Conservation (phyloP, 352 stramenopile species). For the Bremia lactucae region DNA sequence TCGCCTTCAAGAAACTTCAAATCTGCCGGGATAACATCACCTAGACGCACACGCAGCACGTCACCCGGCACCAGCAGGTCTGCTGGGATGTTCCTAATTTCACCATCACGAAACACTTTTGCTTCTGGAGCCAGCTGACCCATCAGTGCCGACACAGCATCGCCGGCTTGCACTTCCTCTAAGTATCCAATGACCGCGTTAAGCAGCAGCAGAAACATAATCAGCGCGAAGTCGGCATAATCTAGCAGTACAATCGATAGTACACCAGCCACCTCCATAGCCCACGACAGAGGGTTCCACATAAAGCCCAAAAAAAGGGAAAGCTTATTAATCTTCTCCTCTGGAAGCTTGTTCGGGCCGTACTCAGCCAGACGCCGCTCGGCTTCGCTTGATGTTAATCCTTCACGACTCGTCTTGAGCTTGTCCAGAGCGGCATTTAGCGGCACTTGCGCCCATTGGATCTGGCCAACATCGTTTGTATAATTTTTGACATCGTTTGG, state of each 20-base stretch:
- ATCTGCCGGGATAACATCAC: slow-evolving; percentile 89
- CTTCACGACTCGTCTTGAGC: slow-evolving; percentile 61
- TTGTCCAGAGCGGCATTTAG: slow-evolving; percentile 77
- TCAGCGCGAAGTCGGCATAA: slow-evolving; percentile 64
- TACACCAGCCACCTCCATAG: slow-evolving; percentile 67
- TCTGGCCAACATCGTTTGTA: slow-evolving; percentile 65
- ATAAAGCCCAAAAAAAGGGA: slow-evolving; percentile 70
- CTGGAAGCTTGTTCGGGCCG: slow-evolving; percentile 75
- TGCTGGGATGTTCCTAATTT: slow-evolving; percentile 56
- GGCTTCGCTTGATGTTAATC: slow-evolving; percentile 63
- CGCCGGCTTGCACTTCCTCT: slow-evolving; percentile 77
- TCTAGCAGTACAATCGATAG: slow-evolving; percentile 69
- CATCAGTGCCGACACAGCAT: slow-evolving; percentile 86
- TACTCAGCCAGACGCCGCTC: slow-evolving; percentile 64
- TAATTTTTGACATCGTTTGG: slow-evolving; percentile 74
- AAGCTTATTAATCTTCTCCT: slow-evolving; percentile 70
- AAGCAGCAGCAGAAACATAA: slow-evolving; percentile 57
- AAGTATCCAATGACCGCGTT: slow-evolving; percentile 74
- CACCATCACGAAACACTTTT: slow-evolving; percentile 75
- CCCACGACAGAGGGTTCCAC: slow-evolving; percentile 78
- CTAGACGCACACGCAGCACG: slow-evolving; percentile 69
- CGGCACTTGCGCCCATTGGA: slow-evolving; percentile 62
- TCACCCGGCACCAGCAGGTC: slow-evolving; percentile 60
- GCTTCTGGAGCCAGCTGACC: slow-evolving; percentile 71
- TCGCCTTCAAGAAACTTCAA: slow-evolving; percentile 80